Conservation (phyloP, 1,284 basidiomycete genomes). For the Apiotrichum sp. region DNA sequence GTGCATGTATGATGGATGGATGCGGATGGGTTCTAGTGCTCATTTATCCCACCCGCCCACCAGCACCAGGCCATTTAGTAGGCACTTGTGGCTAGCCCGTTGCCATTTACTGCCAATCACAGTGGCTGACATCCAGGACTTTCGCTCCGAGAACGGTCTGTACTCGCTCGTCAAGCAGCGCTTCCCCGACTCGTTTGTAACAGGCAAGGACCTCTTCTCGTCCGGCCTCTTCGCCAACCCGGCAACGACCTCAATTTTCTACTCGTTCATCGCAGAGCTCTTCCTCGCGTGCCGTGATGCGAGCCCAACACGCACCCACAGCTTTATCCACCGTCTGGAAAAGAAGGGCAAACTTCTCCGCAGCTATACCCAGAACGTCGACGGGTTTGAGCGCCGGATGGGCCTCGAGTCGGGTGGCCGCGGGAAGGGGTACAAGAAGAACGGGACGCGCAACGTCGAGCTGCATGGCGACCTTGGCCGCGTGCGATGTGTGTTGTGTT, state of each 20-base stretch:
- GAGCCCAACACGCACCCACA: conserved; percentile 77
- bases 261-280: conserved; percentile 87
- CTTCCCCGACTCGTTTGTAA: conserved; percentile 73
- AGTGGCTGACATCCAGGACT: conserved; percentile 57
- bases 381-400: conserved; percentile 76
- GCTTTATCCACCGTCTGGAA: conserved; percentile 79
- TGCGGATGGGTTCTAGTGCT: too few species aligned
- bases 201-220: conserved; percentile 85
- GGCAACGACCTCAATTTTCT: conserved; percentile 77
- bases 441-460: conserved; percentile 74
- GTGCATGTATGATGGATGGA: too few species aligned
- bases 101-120: background rate
- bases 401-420: conserved; percentile 66
- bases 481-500: conserved; percentile 76
- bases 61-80: too few species aligned
- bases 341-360: conserved; percentile 75
- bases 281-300: conserved; percentile 74
- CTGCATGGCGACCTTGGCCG: conserved; percentile 87
- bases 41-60: too few species aligned
- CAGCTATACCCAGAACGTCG: conserved; percentile 93
- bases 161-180: conserved; percentile 79
- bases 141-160: conserved; percentile 78
- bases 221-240: conserved; percentile 76
- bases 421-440: conserved; percentile 51
- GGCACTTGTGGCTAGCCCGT: too few species aligned